Evolutionary conservation across 768 basidiomycete genomes (phyloP).

Genomic region (Auriscalpium microsporum): DNA sequence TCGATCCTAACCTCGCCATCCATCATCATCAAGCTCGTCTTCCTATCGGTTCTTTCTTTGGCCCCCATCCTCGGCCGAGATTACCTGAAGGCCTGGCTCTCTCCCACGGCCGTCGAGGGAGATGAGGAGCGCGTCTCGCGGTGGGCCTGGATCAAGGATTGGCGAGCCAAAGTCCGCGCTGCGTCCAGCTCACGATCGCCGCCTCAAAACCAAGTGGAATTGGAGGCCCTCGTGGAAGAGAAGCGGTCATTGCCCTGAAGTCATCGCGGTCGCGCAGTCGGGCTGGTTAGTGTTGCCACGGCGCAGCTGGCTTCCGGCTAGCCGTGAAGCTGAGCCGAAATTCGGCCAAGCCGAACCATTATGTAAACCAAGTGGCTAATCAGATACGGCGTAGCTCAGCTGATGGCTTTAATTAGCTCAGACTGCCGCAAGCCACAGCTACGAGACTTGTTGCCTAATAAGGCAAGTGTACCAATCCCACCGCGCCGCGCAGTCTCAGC

Average conservation of each 20-base stretch:
- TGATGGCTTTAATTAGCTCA: no score
- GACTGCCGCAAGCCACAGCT: no score
- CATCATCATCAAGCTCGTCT: slow-evolving; percentile 75
- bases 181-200: slow-evolving; percentile 43
- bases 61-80: slow-evolving; percentile 79
- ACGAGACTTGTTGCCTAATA: no score
- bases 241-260: slow-evolving; percentile 1
- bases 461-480: no score
- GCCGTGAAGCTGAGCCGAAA: no score
- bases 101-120: slow-evolving; percentile 3
- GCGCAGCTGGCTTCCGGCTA: no score
- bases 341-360: no score
- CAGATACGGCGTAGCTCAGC: no score
- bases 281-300: no score
- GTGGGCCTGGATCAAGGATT: slow-evolving; percentile 64
- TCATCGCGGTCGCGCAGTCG: slow-evolving; percentile 1
- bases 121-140: slow-evolving; percentile 35
- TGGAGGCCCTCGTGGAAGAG: slow-evolving; percentile 3
- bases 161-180: slow-evolving; percentile 52
- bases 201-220: slow-evolving; percentile 4
- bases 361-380: no score
- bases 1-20: slow-evolving; percentile 77
- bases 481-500: no score
- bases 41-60: slow-evolving; percentile 76
- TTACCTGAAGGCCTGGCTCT: slow-evolving; percentile 51